Evolutionary conservation across 495 filamentous ascomycete genomes (phyloP), one percentile per base, ranked within the genome.

Genomic region (Cenococcum geophilum): DNA sequence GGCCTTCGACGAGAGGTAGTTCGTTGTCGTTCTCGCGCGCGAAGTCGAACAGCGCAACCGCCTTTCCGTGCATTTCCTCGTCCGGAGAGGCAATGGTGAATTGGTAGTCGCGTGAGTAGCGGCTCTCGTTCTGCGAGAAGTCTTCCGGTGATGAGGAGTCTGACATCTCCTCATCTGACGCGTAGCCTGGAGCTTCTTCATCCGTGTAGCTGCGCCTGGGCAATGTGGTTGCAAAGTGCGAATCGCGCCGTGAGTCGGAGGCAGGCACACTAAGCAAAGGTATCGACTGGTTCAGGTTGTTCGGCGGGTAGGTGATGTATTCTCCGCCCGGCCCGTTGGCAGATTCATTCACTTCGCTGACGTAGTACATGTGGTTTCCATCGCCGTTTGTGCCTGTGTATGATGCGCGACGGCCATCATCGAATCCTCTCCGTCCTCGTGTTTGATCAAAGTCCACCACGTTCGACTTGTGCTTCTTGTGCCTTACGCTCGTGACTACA

Each of bases 1-100:
- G 93, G 35, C 95, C 95, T 73, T 98, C 93, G 0, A 87, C 85
- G 20, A 98, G 77, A 16, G 90, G 91, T 14, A 98, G 81, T 75
- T 98, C 93, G 66, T 96, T 98, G 69, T 96, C 91, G 69, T 97
- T 96, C 72, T 97, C 93, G 25, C 91, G 83, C 55, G 85, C 83
- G 72, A 98, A 98, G 72, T 96, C 90, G 69, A 95, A 98, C 12
- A 98, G 79, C 5, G 93, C 95, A 22, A 98, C 89, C 37, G 92
- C 92, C 70, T 95, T 95, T 45, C 92, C 92, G 70, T 96, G 90
- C 89, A 96, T 95, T 71, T 96, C 92, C 74, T 97, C 92, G 68
- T 96, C 92, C 8, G 92, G 91, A 23, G 89, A 95, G 21, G 89
- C 91, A 61, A 97, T 95, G 5, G 90, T 92, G 68, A 97, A 96